These are phyloP conservation scores for Hortiboletus campestris DNA, from an alignment of 768 basidiomycete species.

Conservation along the genomic window DNA sequence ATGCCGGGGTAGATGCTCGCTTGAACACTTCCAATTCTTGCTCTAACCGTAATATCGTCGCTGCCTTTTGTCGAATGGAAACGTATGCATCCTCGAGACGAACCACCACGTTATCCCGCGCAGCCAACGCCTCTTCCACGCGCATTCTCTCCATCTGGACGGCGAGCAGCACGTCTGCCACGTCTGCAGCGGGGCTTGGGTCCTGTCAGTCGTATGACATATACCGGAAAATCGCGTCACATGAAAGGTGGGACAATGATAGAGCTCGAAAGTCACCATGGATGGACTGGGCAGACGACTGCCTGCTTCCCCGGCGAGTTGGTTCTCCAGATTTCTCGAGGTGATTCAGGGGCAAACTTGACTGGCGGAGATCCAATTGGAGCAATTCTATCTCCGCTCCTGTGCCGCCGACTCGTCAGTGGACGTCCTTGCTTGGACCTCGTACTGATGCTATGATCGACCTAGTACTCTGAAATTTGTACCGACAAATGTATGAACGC, in stretches of 20 bases:
- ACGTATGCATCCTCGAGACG: conserved; percentile 58
- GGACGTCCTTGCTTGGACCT: too few species aligned
- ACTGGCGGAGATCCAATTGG: conserved; percentile 10
- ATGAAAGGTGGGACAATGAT: background rate
- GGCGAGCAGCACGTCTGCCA: conserved; percentile 53
- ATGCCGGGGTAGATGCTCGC: conserved; percentile 22
- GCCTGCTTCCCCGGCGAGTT: conserved; percentile 1
- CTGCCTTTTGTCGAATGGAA: conserved; percentile 60
- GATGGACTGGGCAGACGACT: background rate
- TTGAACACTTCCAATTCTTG: conserved; percentile 35
- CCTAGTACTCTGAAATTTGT: background rate
- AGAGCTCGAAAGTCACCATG: conserved; percentile 12
- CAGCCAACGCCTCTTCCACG: conserved; percentile 55
- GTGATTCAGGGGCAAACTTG: background rate
- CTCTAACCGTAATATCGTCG: conserved; percentile 48
- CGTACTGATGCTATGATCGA: too few species aligned
- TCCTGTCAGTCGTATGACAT: conserved; percentile 11
- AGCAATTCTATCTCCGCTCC: background rate
- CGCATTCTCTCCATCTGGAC: conserved; percentile 52
- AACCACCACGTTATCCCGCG: conserved; percentile 60
- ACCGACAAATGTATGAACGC: background rate
- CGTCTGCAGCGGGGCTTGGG: background rate
- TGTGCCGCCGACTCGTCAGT: background rate
- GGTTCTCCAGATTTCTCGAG: conserved; percentile 6
- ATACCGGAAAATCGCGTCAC: conserved; percentile 2